Evolutionary conservation across 2,329 filamentous ascomycete species (phyloP), one percentile per base, ranked within the genome.

Genomic region (Diaporthe eres): DNA sequence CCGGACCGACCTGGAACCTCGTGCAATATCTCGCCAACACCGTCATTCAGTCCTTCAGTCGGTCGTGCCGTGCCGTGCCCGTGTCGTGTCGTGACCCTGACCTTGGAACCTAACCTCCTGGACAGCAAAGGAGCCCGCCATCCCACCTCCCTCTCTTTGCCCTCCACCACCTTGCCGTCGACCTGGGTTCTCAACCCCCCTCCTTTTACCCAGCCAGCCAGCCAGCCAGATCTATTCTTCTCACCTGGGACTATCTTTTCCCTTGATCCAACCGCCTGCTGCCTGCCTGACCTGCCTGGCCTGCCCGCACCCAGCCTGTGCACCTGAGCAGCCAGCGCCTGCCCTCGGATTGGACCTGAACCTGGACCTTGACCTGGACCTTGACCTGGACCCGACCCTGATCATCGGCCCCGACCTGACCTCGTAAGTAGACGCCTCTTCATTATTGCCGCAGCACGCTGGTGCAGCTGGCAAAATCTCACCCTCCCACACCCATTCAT

Each of bases 21-120:
- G 65, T 70, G 15, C 65, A 55, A 15, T 70, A 70, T 70, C 65
- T 70, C 34, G 65, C 55, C 65, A 55, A 73, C 71, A 57, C 71
- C 61, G 71, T 65, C 60, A 61, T 49, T 61, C 34, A 61, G 47
- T 61, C 58, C 67, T 37, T 53, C 55, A 61, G 71, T 73, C 61
- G 58, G 71, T 65, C 70, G 47, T 53, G 28, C 71, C 71, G 71
- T 73, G 58, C 63, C 68, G 53, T 71, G 68, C 44, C 44, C 31
- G 60, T 73, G 58, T 65, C 55, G 58, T 73, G 71, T 63, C 58
- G 58, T 73, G 71, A 55, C 55, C 61, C 42, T 55, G 71, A 73
- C 71, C 65, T 70, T 70, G 49, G 49, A 51, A 31, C 25, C 25
- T 31, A n/a, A 70, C 47, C n/a, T 42, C 65, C 47, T 55, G 65